Base-by-base conservation (phyloP, 257 asterid species). In the Ophiorrhiza pumila region DNA sequence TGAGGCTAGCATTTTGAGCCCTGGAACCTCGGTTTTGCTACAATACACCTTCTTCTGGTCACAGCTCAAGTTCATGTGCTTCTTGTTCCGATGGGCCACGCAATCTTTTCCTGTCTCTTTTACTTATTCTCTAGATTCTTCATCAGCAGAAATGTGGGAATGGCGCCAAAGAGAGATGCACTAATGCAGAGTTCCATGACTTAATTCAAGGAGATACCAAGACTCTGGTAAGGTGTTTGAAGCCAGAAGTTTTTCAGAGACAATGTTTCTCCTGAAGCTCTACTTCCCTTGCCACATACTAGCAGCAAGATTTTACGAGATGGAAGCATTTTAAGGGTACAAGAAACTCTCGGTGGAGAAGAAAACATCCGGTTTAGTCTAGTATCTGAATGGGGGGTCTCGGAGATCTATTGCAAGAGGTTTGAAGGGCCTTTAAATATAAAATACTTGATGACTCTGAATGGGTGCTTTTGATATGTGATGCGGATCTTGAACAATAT, bases 401-500 rank as follows among this genome's bases (percentile, higher is more conserved):
- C 65, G 74, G 74, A 74, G 91, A 83, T 64, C 62, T 91, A 34
- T 85, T 79, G 49, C 80, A 67, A 55, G 92, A 89, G 80, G 80
- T 91, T 2, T 73, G 80, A 47, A 80, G 88, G 88, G 92, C 94
- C 39, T 91, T 91, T 74, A 86, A 79, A 81, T 73, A 47, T 91
- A 22, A 91, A 89, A 70, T 91, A 91, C 78, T 79, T 91, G 97
- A 91, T 39, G 97, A 91, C 47, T 68, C 76, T 0, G 97, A 91
- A 55, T 91, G 94, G 96, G 96, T 91, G 79, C 97, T 91, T 76
- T 71, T 91, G 76, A 89, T 96, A 14, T 91, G 97, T 27, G 92
- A 91, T 71, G 97, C 83, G 29, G 97, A 91, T 84, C 96, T 91
- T 59, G 96, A 89, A 81, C 96, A 91, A 78, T 91, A 95, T 74